phyloP scores from a whole-genome alignment of 768 basidiomycete species.

The Boletus bicolor region DNA sequence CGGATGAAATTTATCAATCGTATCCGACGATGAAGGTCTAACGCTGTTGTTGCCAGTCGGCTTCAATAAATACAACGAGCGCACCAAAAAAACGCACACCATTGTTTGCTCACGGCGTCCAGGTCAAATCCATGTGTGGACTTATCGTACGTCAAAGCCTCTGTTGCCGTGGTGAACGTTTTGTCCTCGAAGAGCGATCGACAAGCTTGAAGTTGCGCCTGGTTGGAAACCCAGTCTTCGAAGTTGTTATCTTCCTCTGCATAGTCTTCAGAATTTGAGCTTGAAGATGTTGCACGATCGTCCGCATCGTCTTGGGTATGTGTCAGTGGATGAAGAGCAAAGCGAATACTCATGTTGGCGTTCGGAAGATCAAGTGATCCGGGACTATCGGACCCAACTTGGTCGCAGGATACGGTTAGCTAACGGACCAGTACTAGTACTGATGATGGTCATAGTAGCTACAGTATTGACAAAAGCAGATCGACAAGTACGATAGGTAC shows the following conservation, averaged over 20 bases:
- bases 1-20: conserved; percentile 87
- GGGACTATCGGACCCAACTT: background rate
- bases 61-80: background rate
- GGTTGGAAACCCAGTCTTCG: conserved; percentile 81
- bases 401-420: background rate
- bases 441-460: background rate
- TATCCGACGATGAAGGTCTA: conserved; percentile 79
- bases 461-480: background rate
- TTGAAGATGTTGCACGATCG: conserved; percentile 15
- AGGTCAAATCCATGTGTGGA: conserved; percentile 61
- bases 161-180: conserved; percentile 53
- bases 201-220: conserved; percentile 49
- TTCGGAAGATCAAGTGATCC: background rate
- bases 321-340: conserved; percentile 9
- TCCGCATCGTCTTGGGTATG: conserved; percentile 8
- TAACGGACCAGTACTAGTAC: background rate
- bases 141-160: conserved; percentile 62
- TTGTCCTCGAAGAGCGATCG: conserved; percentile 74
- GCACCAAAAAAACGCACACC: conserved; percentile 46
- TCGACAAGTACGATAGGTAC: background rate
- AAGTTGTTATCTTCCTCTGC: conserved; percentile 58
- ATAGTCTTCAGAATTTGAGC: conserved; percentile 25
- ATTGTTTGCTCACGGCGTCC: conserved; percentile 41
- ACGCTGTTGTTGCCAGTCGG: conserved; percentile 36
- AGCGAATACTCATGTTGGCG: conserved; percentile 31